Base-by-base conservation (phyloP, 768 basidiomycete genomes). In the Nidularia pulvinata region DNA sequence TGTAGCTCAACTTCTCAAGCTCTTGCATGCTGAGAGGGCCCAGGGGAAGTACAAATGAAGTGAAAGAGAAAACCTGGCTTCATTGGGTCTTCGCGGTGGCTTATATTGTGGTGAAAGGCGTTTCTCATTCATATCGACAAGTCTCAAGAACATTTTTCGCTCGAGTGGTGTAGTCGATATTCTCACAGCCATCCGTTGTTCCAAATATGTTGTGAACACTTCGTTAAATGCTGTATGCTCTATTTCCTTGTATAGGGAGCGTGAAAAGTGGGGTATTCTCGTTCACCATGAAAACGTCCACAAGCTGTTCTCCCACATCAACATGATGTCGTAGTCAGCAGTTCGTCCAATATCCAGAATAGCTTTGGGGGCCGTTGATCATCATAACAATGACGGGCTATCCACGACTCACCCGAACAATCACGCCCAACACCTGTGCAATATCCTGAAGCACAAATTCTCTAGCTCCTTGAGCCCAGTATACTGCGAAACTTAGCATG, bases 11-110 rank as follows among this genome's bases (percentile, higher is more conserved):
- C 49, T 63, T 70, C 2, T 70, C 75, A 30, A 76, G 51, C n/a
- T 70, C 70, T n/a, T 63, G 61, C 64, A 69, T 68, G 32, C 50
- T 60, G 11, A 76, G 55, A 0, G 69, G 70, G 6, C 68, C 69
- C 13, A 76, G 57, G 1, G 73, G 76, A 14, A 80, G 62, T 1
- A 74, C 16, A 42, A 16, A 42, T 16, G 39, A 19, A 19, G 19
- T 19, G 19, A 16, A 51, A 77, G 73, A 6, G 74, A 69, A 6
- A 59, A 34, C 35, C 59, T 66, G 59, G 56, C 51, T 71, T 69
- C n/a, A 52, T 49, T 7, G 51, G 43, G 39, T 39, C 52, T 34
- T 53, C 63, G 39, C 34, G 52, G 51, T 0, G 68, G 61, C 14
- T 62, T 49, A 53, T 66, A 73, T 2, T 56, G 51, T 6, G 65